These are phyloP conservation scores for Fistulifera solaris DNA, from an alignment of 108 stramenopile species.

Conservation along the genomic window DNA sequence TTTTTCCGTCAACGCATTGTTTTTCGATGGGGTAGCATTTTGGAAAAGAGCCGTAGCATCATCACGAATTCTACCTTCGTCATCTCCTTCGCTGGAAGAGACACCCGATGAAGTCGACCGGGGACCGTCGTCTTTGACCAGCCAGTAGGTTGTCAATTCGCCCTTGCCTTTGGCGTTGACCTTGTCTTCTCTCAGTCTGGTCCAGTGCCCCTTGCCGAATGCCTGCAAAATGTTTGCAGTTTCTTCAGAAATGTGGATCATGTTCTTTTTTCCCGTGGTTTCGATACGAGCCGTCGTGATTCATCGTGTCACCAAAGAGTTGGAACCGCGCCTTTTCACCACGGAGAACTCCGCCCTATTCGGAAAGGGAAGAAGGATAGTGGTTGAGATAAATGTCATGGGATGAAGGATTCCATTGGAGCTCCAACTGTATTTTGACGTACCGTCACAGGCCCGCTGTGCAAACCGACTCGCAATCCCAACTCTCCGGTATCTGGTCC, in stretches of 20 bases:
- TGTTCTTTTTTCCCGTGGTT: constrained; percentile 21
- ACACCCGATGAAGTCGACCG: background rate
- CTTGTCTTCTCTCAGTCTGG: constrained; percentile 10
- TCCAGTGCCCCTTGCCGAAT: constrained; percentile 23
- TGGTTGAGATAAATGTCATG: background rate
- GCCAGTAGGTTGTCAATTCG: constrained; percentile 12
- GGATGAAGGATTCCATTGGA: background rate
- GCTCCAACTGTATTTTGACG: background rate
- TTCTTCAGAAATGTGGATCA: constrained; percentile 29
- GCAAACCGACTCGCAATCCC: constrained; percentile 7
- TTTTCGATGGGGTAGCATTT: background rate
- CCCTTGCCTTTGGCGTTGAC: constrained; percentile 39
- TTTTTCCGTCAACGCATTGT: background rate
- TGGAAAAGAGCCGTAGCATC: background rate
- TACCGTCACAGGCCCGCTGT: constrained; percentile 11
- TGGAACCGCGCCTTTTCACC: constrained; percentile 9
- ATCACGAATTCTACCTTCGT: background rate
- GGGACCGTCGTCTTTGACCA: constrained; percentile 3
- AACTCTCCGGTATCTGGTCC: constrained; percentile 6
- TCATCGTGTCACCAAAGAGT: constrained; percentile 5
- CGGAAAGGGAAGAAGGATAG: background rate
- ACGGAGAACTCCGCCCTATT: constrained; percentile 1
- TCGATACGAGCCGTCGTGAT: constrained; percentile 32
- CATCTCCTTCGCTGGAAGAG: background rate
- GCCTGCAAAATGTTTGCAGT: constrained; percentile 28